Evolutionary conservation across 2,329 filamentous ascomycete species (phyloP), one percentile per base, ranked within the genome.

Genomic region (Colletotrichum abscissum): DNA sequence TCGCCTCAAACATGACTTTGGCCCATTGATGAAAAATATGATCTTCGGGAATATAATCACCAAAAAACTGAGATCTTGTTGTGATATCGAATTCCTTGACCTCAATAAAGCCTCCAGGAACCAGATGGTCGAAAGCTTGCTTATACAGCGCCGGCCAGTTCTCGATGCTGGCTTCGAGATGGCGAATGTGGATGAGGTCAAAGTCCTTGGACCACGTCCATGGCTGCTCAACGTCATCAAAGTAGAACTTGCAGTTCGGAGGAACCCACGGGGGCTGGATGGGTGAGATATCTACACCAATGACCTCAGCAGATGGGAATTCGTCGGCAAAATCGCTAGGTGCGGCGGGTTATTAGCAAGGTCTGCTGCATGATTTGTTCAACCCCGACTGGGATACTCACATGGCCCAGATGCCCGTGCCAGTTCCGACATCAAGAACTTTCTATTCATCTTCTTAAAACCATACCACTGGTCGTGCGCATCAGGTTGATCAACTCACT

Each of bases 141-240:
- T 81, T 79, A 68, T 91, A 86, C 5, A 92, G 78, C 19, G 85
- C 82, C 42, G 85, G 84, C 81, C 90, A 92, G 75, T 91, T 89
- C 3, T 83, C 80, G 69, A 92, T 86, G 68, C 86, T 86, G 26
- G 90, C 90, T 5, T 86, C 82, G 74, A 92, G 82, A 76, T 88
- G 84, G 33, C 88, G 87, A 14, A 88, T 87, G 78, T 92, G 91
- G 64, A 93, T 87, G 76, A 88, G 90, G 80, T 92, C 90, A 77
- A 90, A 89, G 49, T 38, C n/a, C n/a, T 19, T 12, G 2, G 33
- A 22, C 62, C 83, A 89, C 79, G 82, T 91, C 84, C 84, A 86
- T 1, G 82, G 80, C 22, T 86, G 9, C 22, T 24, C 24, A 24
- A 24, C 24, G 24, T 24, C 24, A 24, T 24, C 24, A 24, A 24